These are phyloP conservation scores for Leccinum pellstonianum DNA, from an alignment of 768 basidiomycete species.

Conservation along the genomic window DNA sequence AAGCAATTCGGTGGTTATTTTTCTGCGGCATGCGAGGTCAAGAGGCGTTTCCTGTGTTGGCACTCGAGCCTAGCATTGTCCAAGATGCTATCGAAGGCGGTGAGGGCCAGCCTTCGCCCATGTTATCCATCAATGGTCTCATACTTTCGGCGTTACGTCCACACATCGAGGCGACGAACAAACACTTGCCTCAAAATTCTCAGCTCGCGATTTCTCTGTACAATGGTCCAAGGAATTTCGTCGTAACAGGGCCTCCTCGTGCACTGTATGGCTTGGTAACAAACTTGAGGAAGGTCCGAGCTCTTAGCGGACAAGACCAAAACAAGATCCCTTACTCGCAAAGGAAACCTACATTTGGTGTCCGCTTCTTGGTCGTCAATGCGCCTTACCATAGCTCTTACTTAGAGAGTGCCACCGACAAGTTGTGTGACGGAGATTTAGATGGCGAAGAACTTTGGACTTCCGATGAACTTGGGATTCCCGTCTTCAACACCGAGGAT, in stretches of 20 bases:
- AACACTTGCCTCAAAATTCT: constrained; percentile 75
- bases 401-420: constrained; percentile 70
- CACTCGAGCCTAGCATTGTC: constrained; percentile 84
- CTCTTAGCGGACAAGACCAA: constrained; percentile 85
- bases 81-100: constrained; percentile 88
- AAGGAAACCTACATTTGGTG: constrained; percentile 89
- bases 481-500: constrained; percentile 91
- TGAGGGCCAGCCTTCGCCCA: constrained; percentile 90
- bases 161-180: constrained; percentile 86
- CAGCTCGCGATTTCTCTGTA: constrained; percentile 84
- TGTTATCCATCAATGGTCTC: constrained; percentile 89
- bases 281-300: constrained; percentile 85
- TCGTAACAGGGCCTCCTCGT: constrained; percentile 88
- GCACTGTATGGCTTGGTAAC: constrained; percentile 95
- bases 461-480: constrained; percentile 65
- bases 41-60: constrained; percentile 88
- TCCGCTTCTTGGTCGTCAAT: constrained; percentile 92
- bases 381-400: constrained; percentile 96
- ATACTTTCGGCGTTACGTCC: constrained; percentile 70
- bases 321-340: constrained; percentile 93
- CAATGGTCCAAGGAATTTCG: constrained; percentile 89
- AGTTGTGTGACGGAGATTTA: constrained; percentile 73
- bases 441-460: constrained; percentile 77
- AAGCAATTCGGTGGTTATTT: constrained; percentile 91
- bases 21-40: constrained; percentile 92